These are phyloP conservation scores for Echites panduratus DNA, from an alignment of 257 asterid genomes.

Conservation along the genomic window DNA sequence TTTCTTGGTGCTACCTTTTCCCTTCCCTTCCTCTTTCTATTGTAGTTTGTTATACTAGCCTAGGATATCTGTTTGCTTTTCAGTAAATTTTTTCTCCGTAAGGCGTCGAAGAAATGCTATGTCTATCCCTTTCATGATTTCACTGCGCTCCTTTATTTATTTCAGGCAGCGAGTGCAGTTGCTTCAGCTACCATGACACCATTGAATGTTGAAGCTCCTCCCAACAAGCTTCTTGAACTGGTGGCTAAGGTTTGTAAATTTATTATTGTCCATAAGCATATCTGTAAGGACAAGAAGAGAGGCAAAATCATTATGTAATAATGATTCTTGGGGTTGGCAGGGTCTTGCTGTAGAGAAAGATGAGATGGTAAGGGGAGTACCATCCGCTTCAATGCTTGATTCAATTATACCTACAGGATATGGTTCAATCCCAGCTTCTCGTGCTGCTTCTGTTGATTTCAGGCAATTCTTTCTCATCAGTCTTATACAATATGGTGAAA, in stretches of 20 bases:
- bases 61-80: background rate
- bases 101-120: background rate
- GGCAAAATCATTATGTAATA: conserved; percentile 7
- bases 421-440: conserved; percentile 57
- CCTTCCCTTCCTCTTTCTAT: too few species aligned
- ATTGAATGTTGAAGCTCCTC: conserved; percentile 63
- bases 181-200: conserved; percentile 89
- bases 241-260: conserved; percentile 61
- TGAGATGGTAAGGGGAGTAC: conserved; percentile 52
- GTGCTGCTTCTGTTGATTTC: conserved; percentile 60
- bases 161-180: conserved; percentile 78
- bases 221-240: conserved; percentile 74
- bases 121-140: background rate
- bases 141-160: background rate
- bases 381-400: conserved; percentile 42
- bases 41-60: too few species aligned
- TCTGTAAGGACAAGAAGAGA: conserved; percentile 13
- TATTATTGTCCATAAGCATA: background rate
- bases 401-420: conserved; percentile 54
- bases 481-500: background rate
- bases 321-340: conserved; percentile 49
- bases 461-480: conserved; percentile 34
- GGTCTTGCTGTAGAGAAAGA: conserved; percentile 91
- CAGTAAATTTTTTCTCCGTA: background rate
- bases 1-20: too few species aligned